phyloP scores from a whole-genome alignment of 495 filamentous ascomycete species.

The Hamigera avellanea region DNA sequence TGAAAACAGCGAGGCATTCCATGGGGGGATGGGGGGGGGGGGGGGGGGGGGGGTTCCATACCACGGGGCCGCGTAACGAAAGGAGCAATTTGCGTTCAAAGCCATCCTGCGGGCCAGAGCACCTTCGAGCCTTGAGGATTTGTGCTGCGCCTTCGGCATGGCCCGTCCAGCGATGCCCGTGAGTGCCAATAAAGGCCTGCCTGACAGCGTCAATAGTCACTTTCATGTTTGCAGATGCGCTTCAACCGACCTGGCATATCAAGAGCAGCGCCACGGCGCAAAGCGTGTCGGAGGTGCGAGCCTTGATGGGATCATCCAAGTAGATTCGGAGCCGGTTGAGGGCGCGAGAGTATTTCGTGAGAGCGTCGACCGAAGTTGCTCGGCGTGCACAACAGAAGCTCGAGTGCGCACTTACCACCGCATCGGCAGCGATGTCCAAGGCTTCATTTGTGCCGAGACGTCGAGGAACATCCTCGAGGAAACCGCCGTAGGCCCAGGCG shows the following conservation, averaged over 20 bases:
- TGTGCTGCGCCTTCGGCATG: conserved; percentile 30
- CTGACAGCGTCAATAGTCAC: background rate
- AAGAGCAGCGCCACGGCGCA: conserved; percentile 32
- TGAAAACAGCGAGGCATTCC: too few relatives aligned
- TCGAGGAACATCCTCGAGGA: conserved; percentile 23
- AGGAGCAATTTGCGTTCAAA: conserved; percentile 29
- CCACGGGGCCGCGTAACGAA: conserved; percentile 28
- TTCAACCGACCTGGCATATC: conserved; percentile 19
- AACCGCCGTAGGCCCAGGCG: conserved; percentile 28
- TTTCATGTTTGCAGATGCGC: background rate
- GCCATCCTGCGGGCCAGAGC: conserved; percentile 17
- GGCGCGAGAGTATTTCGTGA: conserved; percentile 28
- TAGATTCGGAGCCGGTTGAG: conserved; percentile 19
- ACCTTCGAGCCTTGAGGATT: conserved; percentile 26
- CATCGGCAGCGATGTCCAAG: conserved; percentile 27
- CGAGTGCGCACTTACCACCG: conserved; percentile 21
- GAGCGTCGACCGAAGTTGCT: conserved; percentile 7
- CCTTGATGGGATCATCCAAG: conserved; percentile 26
- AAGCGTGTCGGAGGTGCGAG: conserved; percentile 26
- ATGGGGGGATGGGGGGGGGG: too few relatives aligned
- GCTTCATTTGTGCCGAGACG: conserved; percentile 31
- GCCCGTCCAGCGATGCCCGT: conserved; percentile 10
- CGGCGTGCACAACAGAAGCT: conserved; percentile 14
- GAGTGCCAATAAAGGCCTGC: conserved; percentile 17
- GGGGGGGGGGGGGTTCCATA: conserved; percentile 6